Base-by-base conservation (phyloP, 352 stramenopile species). In the Pythium periplocum region DNA sequence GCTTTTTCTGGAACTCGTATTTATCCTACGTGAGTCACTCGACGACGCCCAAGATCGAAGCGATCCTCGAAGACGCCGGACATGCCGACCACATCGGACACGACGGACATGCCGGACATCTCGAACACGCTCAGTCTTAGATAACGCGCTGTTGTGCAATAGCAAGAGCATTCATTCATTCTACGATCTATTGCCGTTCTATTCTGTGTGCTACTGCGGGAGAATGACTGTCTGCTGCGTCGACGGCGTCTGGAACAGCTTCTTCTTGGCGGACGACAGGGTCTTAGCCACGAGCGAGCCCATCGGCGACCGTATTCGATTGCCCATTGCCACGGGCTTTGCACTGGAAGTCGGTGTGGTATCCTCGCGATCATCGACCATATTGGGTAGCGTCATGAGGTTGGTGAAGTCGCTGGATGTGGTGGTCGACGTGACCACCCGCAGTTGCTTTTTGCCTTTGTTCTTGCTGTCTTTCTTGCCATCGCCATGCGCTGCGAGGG, bases 1-100 rank as follows among this genome's bases (percentile, higher is more conserved):
- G 83, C 17, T 66, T 93, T 42, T 69, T 90, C 44, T 93, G 83
- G 83, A 93, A 93, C 71, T 68, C 75, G 43, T 93, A 93, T 55
- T 59, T 93, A 35, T 93, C 83, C 45, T 87, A 78, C 50, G 68
- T 89, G 48, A 89, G 83, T 60, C 81, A 93, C 63, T 34, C 46
- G 6, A 43, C 11, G 31, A 31, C 51, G 33, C 10, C 26, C 30
- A 26, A 51, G 26, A 32, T 6, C 7, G 44, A 10, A 2, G 26
- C 43, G 2, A 48, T 26, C 17, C 17, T 26, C 17, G 17, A 26
- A 26, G 17, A 26, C 17, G 17, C 17, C 17, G 17, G 17, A 26
- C 17, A 26, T 26, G 17, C 17, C 17, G 17, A 26, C 17, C 17
- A 26, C 17, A 26, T 26, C 17, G 17, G 17, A 26, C 17, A 26